phyloP scores from a whole-genome alignment of 202 grass and related monocot genomes.

The Musa balbisiana region DNA sequence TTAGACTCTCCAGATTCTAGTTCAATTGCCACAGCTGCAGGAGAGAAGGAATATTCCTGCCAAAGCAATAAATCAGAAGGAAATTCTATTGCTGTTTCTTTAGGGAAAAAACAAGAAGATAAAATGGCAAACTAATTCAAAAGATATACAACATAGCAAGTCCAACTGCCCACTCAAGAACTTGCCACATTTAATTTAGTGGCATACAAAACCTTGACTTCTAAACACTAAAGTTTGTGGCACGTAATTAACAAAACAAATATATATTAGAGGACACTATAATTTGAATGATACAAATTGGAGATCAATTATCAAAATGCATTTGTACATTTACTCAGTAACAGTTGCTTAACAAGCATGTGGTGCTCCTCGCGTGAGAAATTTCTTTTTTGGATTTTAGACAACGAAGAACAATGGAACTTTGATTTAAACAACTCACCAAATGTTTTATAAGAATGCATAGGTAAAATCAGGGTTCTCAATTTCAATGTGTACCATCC shows the following conservation, averaged over 20 bases:
- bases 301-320: too few species aligned
- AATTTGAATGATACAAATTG: too few species aligned
- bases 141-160: not conserved
- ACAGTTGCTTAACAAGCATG: too few species aligned
- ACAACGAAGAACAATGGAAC: too few species aligned
- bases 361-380: too few species aligned
- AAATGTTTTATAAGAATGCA: too few species aligned
- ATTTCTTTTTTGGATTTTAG: too few species aligned
- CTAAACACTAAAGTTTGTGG: not conserved
- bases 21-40: conserved; percentile 72
- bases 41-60: conserved; percentile 93
- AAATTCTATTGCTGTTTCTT: not conserved
- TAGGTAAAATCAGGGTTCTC: too few species aligned
- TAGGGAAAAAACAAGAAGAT: not conserved
- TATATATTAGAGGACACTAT: too few species aligned
- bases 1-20: conserved; percentile 81
- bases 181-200: not conserved
- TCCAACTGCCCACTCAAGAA: not conserved
- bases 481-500: too few species aligned
- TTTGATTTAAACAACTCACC: too few species aligned
- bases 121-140: not conserved
- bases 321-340: too few species aligned
- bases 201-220: not conserved
- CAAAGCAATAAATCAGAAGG: conserved; percentile 13
- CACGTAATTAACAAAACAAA: not conserved